Conservation (phyloP, 2,329 filamentous ascomycete genomes). For the Bertia moriformis region DNA sequence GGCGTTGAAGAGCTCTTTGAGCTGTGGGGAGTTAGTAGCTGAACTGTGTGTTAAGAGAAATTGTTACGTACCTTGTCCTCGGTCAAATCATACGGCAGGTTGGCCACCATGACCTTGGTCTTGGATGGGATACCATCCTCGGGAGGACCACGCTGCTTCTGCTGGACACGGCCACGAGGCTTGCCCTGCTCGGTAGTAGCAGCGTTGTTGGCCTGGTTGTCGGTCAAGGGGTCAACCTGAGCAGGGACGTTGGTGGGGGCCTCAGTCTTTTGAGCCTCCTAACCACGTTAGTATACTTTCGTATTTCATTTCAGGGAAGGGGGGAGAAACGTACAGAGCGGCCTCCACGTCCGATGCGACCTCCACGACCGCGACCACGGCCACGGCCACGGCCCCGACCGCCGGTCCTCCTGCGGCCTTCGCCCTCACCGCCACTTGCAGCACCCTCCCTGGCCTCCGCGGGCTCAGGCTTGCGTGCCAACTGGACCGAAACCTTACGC, state of each 20-base stretch:
- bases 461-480: slow-evolving; percentile 91
- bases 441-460: slow-evolving; percentile 48
- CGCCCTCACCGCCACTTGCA: slow-evolving; percentile 53
- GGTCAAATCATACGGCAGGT: slow-evolving; percentile 92
- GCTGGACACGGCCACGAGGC: slow-evolving; percentile 28
- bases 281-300: too few species aligned
- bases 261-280: too few species aligned
- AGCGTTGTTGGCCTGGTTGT: not conserved
- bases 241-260: not conserved
- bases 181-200: slow-evolving; percentile 24
- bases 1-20: slow-evolving; percentile 88
- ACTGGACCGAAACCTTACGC: slow-evolving; percentile 97
- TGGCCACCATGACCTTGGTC: slow-evolving; percentile 99
- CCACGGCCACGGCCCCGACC: slow-evolving; percentile 53
- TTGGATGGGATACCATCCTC: slow-evolving; percentile 96
- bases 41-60: slow-evolving; percentile 5
- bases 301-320: too few species aligned
- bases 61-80: slow-evolving; percentile 70
- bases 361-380: slow-evolving; percentile 47
- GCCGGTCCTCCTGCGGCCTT: slow-evolving; percentile 47
- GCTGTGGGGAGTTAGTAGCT: slow-evolving; percentile 33
- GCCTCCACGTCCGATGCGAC: slow-evolving; percentile 47
- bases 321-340: slow-evolving; percentile 40
- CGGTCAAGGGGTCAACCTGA: not conserved
- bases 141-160: slow-evolving; percentile 74